phyloP scores from a whole-genome alignment of 768 basidiomycete genomes.

The Amanita thiersii region DNA sequence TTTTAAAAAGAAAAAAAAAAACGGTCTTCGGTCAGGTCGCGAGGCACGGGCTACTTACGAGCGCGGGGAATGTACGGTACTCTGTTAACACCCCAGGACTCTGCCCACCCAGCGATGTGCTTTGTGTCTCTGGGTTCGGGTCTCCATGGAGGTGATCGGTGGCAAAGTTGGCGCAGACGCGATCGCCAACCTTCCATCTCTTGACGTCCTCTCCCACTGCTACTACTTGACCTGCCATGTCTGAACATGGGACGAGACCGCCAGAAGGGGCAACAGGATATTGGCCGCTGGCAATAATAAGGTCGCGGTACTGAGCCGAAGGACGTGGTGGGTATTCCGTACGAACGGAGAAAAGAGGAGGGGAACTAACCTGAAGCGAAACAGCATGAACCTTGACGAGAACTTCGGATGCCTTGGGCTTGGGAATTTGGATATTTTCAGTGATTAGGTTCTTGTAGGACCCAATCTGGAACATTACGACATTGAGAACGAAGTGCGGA shows the following conservation, averaged over 20 bases:
- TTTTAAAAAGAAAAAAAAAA: too few relatives aligned
- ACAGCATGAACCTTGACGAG: slow-evolving; percentile 50
- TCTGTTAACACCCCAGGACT: slow-evolving; percentile 46
- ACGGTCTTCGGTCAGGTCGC: background rate
- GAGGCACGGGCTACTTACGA: slow-evolving; percentile 17
- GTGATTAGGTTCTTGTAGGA: slow-evolving; percentile 19
- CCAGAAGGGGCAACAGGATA: slow-evolving; percentile 22
- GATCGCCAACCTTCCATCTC: slow-evolving; percentile 47
- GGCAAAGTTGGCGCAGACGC: slow-evolving; percentile 47
- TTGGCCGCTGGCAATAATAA: slow-evolving; percentile 27
- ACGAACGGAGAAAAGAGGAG: background rate
- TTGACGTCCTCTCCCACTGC: slow-evolving; percentile 34
- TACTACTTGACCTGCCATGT: slow-evolving; percentile 52
- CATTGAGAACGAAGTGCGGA: too few relatives aligned
- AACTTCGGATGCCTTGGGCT: slow-evolving; percentile 38
- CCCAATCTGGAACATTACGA: too few relatives aligned
- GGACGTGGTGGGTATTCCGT: background rate
- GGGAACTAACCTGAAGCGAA: slow-evolving; percentile 36
- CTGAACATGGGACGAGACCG: slow-evolving; percentile 33
- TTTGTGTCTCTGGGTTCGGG: slow-evolving; percentile 20
- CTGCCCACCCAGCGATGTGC: slow-evolving; percentile 35
- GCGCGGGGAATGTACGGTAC: slow-evolving; percentile 41
- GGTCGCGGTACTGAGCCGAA: slow-evolving; percentile 40
- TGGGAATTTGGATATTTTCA: slow-evolving; percentile 17
- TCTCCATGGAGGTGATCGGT: slow-evolving; percentile 42